Base-by-base conservation (phyloP, 805 yeast species). In the Priceomyces medius region DNA sequence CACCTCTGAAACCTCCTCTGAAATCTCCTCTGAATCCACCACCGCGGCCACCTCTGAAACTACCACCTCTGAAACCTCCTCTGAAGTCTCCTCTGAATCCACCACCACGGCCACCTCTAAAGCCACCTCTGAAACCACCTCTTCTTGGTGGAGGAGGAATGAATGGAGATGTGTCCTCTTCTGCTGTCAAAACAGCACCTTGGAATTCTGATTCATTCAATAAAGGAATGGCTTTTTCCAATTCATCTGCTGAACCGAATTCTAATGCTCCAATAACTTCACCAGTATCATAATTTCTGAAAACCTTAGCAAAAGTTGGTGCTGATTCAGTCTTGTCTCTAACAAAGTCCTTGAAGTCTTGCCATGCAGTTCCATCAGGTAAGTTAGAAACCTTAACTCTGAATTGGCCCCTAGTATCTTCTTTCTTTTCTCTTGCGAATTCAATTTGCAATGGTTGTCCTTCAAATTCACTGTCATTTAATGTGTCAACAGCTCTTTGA, bases 301-400 rank as follows among this genome's bases (percentile, higher is more conserved):
- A 75, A 63, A 69, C 71, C 59, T 69, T 66, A 53, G 73, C 71
- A 50, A 83, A 85, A 24, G 83, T 78, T 43, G 88, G 85, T 44
- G 80, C 77, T 49, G 75, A 63, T 48, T 76, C 70, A 42, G 78
- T 80, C 65, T 80, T 84, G 47, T 85, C 89, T 61, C 95, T 78
- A 50, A 88, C 89, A 60, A 87, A 81, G 71, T 91, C 98, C 73
- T 89, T 86, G 59, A 86, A 76, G 56, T 85, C 91, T 74, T 86
- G 93, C 95, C 95, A 86, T 38, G 88, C 81, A 43, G 86, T 75
- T 48, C 82, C 81, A 53, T 82, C 85, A 53, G 90, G 90, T 56
- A 86, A 72, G 64, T 80, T 79, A 52, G 78, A 65, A 26, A 85
- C 78, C 58, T 81, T 77, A 45, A 83, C 80, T 73, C 93, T 79